Base-by-base conservation (phyloP, 1,284 basidiomycete genomes). In the Tylopilus sp. region DNA sequence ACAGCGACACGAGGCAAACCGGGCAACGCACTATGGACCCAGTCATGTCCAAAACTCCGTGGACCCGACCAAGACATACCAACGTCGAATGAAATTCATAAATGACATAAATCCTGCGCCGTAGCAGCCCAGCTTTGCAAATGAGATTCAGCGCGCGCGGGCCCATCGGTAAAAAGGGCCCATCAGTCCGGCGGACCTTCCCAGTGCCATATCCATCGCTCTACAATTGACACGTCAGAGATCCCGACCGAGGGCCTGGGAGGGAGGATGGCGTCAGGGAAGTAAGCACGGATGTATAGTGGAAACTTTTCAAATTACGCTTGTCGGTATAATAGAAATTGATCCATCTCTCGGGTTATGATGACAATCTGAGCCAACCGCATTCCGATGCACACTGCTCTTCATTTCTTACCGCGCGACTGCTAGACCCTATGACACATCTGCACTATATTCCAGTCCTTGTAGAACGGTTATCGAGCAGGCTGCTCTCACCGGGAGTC, bases 401-500 rank as follows among this genome's bases (percentile, higher is more conserved):
- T 46, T 56, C 46, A 48, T 49, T 49, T 41, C 42, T 41, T 37
- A 21, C 15, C 34, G 28, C 39, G 33, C 38, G 47, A 44, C 16
- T 41, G 34, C 13, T 40, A 29, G 44, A 58, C 59, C 61, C 61
- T 60, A 51, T 53, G 46, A 49, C 46, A 52, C 19, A 41, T 37
- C 54, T 43, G 31, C 19, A 29, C 35, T 15, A 40, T n/a, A 18
- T 16, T 13, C 23, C 26, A 25, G 30, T 33, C 29, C 45, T 41
- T 44, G 46, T 39, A 31, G 35, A 44, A 18, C 21, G 13, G n/a
- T 41, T 16, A 29, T 6, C 31, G 2, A 2, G 19, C 45, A 49
- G 44, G 39, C 48, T 16, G 12, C 13, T 36, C 37, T 40, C 36
- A 23, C 41, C 46, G 46, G 29, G 50, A 49, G 33, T 49, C 48